Percentiles rank a stretch among this genome's conserved stretches.
Conservation (phyloP, 2,329 filamentous ascomycete genomes). For the Clonostachys sp. region DNA sequence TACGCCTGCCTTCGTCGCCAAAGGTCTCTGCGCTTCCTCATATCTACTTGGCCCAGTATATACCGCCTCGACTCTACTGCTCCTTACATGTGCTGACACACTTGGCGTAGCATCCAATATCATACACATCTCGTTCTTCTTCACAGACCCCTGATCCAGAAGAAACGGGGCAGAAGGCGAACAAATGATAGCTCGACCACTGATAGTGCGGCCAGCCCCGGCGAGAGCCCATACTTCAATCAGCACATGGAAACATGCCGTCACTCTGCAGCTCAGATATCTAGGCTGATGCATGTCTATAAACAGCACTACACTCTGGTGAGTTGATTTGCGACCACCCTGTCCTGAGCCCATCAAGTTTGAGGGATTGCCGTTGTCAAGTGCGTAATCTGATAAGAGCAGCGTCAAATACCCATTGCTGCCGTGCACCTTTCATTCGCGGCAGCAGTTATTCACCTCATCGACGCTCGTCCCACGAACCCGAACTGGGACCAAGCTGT, state of each 20-base stretch:
- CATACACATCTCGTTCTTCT: constrained; percentile 11
- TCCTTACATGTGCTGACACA: background rate
- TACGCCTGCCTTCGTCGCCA: constrained; percentile 6
- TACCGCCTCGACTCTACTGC: background rate
- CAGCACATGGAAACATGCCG: constrained; percentile 9
- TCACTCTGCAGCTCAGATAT: constrained; percentile 10
- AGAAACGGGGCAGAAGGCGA: too few species aligned
- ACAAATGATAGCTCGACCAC: background rate
- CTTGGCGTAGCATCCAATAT: constrained; percentile 10
- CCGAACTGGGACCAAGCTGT: constrained; percentile 5
- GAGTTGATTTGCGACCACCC: background rate
- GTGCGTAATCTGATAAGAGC: too few species aligned
- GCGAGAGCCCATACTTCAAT: background rate
- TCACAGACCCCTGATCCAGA: constrained; percentile 10
- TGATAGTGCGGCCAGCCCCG: background rate
- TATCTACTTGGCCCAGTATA: constrained; percentile 13
- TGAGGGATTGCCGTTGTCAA: too few species aligned
- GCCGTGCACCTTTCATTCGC: constrained; percentile 10
- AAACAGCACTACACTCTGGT: constrained; percentile 13
- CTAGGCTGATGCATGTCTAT: constrained; percentile 9
- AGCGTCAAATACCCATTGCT: constrained; percentile 11
- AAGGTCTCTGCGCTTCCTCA: constrained; percentile 8
- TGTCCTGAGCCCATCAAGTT: too few species aligned
- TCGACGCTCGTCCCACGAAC: constrained; percentile 8
- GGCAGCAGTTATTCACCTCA: constrained; percentile 9